Base-by-base conservation (phyloP, 371 early-diverging fungal genomes). In the Quaeritorhiza haematococci region DNA sequence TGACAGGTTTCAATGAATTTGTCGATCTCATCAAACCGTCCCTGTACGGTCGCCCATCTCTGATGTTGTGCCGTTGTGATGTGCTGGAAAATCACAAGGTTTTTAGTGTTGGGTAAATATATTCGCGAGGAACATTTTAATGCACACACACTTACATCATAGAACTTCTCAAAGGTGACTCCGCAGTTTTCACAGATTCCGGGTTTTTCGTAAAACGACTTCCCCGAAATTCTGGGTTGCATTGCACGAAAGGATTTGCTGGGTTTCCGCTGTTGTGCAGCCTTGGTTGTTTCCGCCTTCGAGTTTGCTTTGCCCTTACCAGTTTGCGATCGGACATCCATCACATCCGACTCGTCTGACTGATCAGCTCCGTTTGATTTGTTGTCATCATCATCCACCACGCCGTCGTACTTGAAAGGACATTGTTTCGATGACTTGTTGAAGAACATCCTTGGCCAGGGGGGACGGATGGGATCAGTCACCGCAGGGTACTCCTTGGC, bases 181-280 rank as follows among this genome's bases (percentile, higher is more conserved):
- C 62, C 58, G 59, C 80, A 80, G 64, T 80, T 80, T 58, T 80
- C 80, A 63, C 80, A 80, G 59, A 67, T 77, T 0, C 80, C 80
- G 1, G 75, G 69, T 10, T 69, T 52, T 0, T 26, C 34, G 38
- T 69, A 65, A 34, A 69, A 69, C 2, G 54, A 33, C 44, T 58
- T 69, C 28, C 63, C 66, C 5, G 23, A 29, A 17, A 64, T 38
- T 8, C 29, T 34, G 27, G 49, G 28, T 26, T 26, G 42, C 23
- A n/a, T n/a, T n/a, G n/a, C n/a, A n/a, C n/a, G n/a, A n/a, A n/a
- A n/a, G n/a, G n/a, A n/a, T n/a, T n/a, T n/a, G n/a, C n/a, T n/a
- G 7, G 46, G 46, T 49, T 35, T 29, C 42, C 42, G 4, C 1
- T n/a, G 1, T 23, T 27, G 7, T 23, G 46, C 46, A 7, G 21